These are phyloP conservation scores for Chrysopogon serrulatus DNA, from an alignment of 176 grass and related monocot species.

Conservation along the genomic window DNA sequence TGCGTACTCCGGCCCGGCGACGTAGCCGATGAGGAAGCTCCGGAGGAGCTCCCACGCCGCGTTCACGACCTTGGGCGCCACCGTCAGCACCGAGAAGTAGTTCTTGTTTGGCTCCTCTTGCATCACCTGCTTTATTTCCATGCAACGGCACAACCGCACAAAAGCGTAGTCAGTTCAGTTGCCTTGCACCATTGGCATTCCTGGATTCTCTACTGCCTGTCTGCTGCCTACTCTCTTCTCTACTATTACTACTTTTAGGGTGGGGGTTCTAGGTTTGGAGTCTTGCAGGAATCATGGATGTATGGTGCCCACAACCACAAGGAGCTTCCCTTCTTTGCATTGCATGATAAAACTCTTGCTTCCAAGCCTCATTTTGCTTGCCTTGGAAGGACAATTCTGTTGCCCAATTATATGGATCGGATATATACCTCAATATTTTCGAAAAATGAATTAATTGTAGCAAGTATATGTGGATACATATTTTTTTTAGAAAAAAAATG, in stretches of 20 bases:
- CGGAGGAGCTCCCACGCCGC: slow-evolving; percentile 66
- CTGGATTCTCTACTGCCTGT: neutral
- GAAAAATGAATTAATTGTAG: neutral
- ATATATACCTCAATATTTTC: neutral
- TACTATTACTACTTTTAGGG: neutral
- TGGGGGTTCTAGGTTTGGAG: neutral
- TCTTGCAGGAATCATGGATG: neutral
- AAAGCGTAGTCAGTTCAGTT: neutral
- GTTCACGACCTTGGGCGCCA: slow-evolving; percentile 47
- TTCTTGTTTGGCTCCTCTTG: slow-evolving; percentile 87
- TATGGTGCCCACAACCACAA: neutral
- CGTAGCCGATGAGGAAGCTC: slow-evolving; percentile 69
- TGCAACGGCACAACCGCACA: neutral
- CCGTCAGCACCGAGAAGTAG: slow-evolving; percentile 57
- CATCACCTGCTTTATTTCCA: slow-evolving; percentile 37
- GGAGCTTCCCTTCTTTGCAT: neutral
- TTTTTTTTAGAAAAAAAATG: neutral
- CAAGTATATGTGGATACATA: neutral
- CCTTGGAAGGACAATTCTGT: neutral
- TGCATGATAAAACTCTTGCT: slow-evolving; percentile 8
- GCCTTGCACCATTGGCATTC: neutral
- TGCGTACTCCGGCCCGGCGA: slow-evolving; percentile 47
- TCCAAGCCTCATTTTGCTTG: slow-evolving; percentile 32
- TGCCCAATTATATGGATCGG: neutral
- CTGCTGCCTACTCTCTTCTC: too few relatives aligned